A percentile compares a stretch with the other conserved stretches of the same genome.
Evolutionary conservation across 192 early-diverging fungal genomes (phyloP).

Genomic region (Backusella sp.): DNA sequence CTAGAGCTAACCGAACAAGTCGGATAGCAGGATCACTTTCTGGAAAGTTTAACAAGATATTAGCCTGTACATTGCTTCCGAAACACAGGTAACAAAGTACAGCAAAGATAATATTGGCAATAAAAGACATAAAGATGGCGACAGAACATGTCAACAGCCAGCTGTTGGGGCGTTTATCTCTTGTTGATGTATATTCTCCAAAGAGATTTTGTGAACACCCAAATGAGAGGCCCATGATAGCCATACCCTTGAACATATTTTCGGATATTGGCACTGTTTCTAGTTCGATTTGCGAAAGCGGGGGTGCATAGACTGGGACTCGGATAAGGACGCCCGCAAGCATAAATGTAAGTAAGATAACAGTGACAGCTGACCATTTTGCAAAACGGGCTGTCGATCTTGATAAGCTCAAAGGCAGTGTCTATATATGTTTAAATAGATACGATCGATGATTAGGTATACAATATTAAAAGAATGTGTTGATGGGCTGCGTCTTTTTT

Average conservation of each 20-base stretch:
- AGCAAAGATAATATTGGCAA: constrained; percentile 58
- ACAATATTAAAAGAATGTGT: neutral
- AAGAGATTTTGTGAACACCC: constrained; percentile 59
- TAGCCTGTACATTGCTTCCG: constrained; percentile 57
- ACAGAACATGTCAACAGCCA: constrained; percentile 51
- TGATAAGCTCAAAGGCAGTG: constrained; percentile 60
- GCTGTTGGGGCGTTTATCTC: constrained; percentile 34
- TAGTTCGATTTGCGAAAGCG: neutral
- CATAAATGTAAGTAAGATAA: constrained; percentile 59
- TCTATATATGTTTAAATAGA: constrained; percentile 18
- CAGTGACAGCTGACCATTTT: constrained; percentile 53
- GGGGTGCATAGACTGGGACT: constrained; percentile 47
- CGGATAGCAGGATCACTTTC: constrained; percentile 54
- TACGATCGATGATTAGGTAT: neutral
- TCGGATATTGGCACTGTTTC: constrained; percentile 22
- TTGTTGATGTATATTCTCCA: constrained; percentile 47
- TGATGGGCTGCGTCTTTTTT: neutral
- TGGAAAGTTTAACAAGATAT: constrained; percentile 65
- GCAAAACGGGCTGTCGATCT: constrained; percentile 58
- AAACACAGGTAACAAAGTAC: constrained; percentile 59
- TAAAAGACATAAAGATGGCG: constrained; percentile 43
- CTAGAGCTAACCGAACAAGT: constrained; percentile 55
- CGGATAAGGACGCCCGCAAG: constrained; percentile 54
- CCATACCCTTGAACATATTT: constrained; percentile 58
- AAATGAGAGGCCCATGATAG: constrained; percentile 68